These are phyloP conservation scores for Simplicillium sp. DNA, from an alignment of 2,329 filamentous ascomycete species.

Conservation along the genomic window DNA sequence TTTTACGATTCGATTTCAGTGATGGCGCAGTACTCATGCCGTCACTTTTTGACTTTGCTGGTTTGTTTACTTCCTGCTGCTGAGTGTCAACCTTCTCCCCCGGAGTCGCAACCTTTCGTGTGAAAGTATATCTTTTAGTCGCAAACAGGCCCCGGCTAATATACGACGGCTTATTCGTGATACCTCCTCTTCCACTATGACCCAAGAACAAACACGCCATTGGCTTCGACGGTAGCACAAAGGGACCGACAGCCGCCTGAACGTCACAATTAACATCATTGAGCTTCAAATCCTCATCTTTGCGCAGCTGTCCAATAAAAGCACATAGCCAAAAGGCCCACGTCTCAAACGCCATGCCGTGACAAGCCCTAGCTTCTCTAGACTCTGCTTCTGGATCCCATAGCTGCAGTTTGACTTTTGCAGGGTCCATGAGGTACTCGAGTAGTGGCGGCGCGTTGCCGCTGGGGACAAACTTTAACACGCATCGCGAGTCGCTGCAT, in stretches of 20 bases:
- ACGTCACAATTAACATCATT: conserved; percentile 9
- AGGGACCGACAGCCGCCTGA: conserved; percentile 23
- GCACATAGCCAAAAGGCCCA: conserved; percentile 33
- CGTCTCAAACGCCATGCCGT: conserved; percentile 24
- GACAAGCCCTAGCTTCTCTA: conserved; percentile 19
- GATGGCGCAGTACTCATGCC: no score
- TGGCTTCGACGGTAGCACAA: conserved; percentile 28
- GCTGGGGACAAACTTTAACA: conserved; percentile 20
- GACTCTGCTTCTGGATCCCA: conserved; percentile 19
- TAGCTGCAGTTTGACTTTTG: conserved; percentile 17
- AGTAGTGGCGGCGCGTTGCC: conserved; percentile 20
- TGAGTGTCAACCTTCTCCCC: conserved; percentile 3
- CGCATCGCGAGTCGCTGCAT: conserved; percentile 20
- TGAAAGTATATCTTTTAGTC: conserved; percentile 23
- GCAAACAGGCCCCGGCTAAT: conserved; percentile 24
- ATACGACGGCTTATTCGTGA: conserved; percentile 23
- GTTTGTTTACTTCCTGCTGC: background rate
- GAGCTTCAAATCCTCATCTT: conserved; percentile 21
- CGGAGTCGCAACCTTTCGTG: conserved; percentile 8
- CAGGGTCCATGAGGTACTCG: conserved; percentile 22
- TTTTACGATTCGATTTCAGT: no score
- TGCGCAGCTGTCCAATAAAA: conserved; percentile 26
- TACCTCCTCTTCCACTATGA: conserved; percentile 23
- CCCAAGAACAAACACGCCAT: conserved; percentile 27
- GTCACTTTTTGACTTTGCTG: conserved; percentile 1